Evolutionary conservation across 2,329 filamentous ascomycete genomes (phyloP), one percentile per base, ranked within the genome.

Genomic region (Drechslerella dactyloides): DNA sequence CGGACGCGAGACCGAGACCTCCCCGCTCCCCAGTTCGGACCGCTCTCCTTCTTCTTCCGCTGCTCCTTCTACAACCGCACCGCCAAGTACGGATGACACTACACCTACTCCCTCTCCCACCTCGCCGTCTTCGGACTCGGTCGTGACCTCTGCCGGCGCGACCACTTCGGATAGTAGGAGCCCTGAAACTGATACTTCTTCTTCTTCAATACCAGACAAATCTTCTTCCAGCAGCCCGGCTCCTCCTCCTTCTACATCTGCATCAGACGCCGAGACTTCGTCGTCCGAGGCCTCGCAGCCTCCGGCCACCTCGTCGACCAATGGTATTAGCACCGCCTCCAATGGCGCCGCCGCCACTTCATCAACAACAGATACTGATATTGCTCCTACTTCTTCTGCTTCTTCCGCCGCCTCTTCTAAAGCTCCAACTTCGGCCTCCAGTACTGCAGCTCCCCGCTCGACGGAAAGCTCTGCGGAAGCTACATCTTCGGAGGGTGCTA

Each of bases 291-390:
- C 55, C 15, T 19, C 64, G 4, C 27, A 33, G 27, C 27, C 27
- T 33, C 27, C 44, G 19, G 35, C 57, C 1, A 7, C 48, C 2
- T 24, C 46, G 37, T 30, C 58, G 33, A 24, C 46, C 17, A 55
- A 64, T 40, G 66, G 66, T 70, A 64, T 51, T 48, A 42, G 54
- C 44, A 63, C 66, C 54, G 42, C 52, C 55, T 30, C 59, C 24
- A 64, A 46, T 53, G 51, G 37, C 48, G 56, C 15, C 27, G 63
- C 53, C 19, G 44, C 52, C 7, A 30, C 50, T 48, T 60, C 66
- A 44, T 60, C 66, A 44, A 33, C 59, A 8, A 51, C 66, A 54
- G 42, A 52, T 63, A 48, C 44, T 48, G 44, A 48, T 23, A 10
- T 21, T 48, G n/a, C 17, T 23, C 6, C 44, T 48, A 5, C 17